phyloP scores from a whole-genome alignment of 192 early-diverging fungal genomes.

The Entrophospora sp. region DNA sequence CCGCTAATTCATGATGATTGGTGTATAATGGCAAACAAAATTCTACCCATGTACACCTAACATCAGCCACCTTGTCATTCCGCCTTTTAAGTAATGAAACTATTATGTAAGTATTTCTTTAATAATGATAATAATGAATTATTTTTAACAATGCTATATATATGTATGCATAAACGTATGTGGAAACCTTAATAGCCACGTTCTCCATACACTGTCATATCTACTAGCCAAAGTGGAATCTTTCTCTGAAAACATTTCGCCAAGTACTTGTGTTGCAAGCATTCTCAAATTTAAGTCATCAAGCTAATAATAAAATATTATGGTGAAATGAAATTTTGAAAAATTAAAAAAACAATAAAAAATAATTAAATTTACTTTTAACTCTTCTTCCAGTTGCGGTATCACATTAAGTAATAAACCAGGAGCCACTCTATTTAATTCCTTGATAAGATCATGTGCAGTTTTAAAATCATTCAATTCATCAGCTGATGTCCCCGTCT shows the following conservation, averaged over 20 bases:
- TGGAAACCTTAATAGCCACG: conserved; percentile 70
- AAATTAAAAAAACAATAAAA: too few species aligned
- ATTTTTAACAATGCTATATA: neutral
- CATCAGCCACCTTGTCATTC: conserved; percentile 59
- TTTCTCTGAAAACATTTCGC: conserved; percentile 80
- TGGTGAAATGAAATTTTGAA: conserved; percentile 5
- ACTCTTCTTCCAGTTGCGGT: conserved; percentile 87
- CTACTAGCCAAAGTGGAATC: conserved; percentile 55
- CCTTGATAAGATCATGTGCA: conserved; percentile 70
- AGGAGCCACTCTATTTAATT: conserved; percentile 66
- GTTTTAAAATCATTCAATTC: conserved; percentile 47
- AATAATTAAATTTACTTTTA: conserved; percentile 39
- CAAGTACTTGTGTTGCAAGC: conserved; percentile 66
- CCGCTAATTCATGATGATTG: conserved; percentile 57
- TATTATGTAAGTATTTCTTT: too few species aligned
- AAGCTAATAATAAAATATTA: conserved; percentile 24
- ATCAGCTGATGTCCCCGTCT: conserved; percentile 32
- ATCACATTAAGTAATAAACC: conserved; percentile 79
- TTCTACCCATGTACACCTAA: conserved; percentile 71
- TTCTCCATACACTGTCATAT: conserved; percentile 73
- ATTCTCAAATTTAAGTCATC: conserved; percentile 69
- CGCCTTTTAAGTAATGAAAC: too few species aligned
- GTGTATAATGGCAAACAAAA: conserved; percentile 51
- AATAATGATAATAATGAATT: neutral
- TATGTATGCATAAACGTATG: neutral